phyloP scores from a whole-genome alignment of 176 grass and related monocot genomes.

The Panicum miliaceum region DNA sequence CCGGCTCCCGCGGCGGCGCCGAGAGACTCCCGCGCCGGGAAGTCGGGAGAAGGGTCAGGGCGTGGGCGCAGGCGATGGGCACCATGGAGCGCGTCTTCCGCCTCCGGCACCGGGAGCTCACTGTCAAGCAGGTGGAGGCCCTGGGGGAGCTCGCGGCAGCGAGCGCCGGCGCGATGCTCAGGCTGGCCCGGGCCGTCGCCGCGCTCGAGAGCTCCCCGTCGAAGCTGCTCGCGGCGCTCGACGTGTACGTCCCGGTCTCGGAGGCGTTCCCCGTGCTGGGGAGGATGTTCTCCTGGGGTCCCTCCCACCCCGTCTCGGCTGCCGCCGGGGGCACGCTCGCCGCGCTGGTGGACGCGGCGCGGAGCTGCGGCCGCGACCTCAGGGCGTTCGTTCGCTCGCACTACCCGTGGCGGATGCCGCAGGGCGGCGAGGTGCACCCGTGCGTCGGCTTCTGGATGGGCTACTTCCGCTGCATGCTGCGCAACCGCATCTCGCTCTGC shows the following conservation, averaged over 20 bases:
- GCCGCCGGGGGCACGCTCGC: slow-evolving; percentile 25
- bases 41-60: slow-evolving; percentile 32
- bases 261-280: slow-evolving; percentile 46
- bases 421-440: slow-evolving; percentile 55
- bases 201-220: slow-evolving; percentile 43
- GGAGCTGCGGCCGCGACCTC: slow-evolving; percentile 37
- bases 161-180: slow-evolving; percentile 45
- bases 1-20: not conserved
- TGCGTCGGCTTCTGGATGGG: slow-evolving; percentile 55
- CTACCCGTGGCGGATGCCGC: slow-evolving; percentile 55
- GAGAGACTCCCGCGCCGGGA: slow-evolving; percentile 35
- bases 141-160: slow-evolving; percentile 34
- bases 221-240: slow-evolving; percentile 49
- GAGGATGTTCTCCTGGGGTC: slow-evolving; percentile 42
- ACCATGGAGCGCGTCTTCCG: slow-evolving; percentile 48
- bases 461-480: slow-evolving; percentile 48
- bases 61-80: slow-evolving; percentile 35
- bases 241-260: slow-evolving; percentile 42
- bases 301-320: slow-evolving; percentile 21
- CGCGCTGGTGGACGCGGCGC: slow-evolving; percentile 32
- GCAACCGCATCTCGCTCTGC: slow-evolving; percentile 43
- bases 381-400: slow-evolving; percentile 13
- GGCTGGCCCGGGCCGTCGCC: not conserved
- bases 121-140: slow-evolving; percentile 3
- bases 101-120: slow-evolving; percentile 17